phyloP scores from a whole-genome alignment of 2,329 filamentous ascomycete species.

The Rhytidhysteron rufulum region DNA sequence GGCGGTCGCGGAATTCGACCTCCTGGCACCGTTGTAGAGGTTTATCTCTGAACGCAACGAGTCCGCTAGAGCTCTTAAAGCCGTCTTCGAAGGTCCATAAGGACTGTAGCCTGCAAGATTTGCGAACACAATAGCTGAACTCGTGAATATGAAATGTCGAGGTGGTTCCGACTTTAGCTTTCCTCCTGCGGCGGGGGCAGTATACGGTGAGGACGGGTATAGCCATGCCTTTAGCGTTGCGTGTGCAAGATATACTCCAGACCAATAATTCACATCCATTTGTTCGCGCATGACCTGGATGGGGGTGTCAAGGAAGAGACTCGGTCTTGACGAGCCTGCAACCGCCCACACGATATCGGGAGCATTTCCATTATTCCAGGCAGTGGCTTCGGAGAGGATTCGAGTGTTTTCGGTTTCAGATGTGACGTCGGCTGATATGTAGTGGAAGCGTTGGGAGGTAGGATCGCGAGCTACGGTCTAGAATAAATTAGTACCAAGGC shows the following conservation, averaged over 20 bases:
- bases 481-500: not conserved
- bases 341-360: constrained; percentile 87
- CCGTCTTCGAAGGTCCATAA: constrained; percentile 82
- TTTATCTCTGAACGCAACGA: constrained; percentile 78
- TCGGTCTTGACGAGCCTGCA: constrained; percentile 67
- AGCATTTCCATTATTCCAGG: constrained; percentile 67
- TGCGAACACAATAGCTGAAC: constrained; percentile 70
- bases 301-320: constrained; percentile 69
- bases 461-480: constrained; percentile 62
- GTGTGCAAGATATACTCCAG: constrained; percentile 64
- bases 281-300: constrained; percentile 63
- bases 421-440: constrained; percentile 75
- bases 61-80: constrained; percentile 78
- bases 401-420: constrained; percentile 61
- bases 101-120: constrained; percentile 76
- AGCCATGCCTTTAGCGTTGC: constrained; percentile 75
- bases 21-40: constrained; percentile 69
- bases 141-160: constrained; percentile 84
- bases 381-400: constrained; percentile 64
- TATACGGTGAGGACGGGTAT: constrained; percentile 33
- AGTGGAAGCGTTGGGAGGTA: constrained; percentile 66
- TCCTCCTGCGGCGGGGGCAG: constrained; percentile 17
- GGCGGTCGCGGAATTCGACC: constrained; percentile 15
- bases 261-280: constrained; percentile 78
- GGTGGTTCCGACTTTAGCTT: constrained; percentile 37